A percentile compares a stretch with the other conserved stretches of the same genome.
phyloP scores from a whole-genome alignment of 495 filamentous ascomycete genomes.

The Choiromyces venosus region DNA sequence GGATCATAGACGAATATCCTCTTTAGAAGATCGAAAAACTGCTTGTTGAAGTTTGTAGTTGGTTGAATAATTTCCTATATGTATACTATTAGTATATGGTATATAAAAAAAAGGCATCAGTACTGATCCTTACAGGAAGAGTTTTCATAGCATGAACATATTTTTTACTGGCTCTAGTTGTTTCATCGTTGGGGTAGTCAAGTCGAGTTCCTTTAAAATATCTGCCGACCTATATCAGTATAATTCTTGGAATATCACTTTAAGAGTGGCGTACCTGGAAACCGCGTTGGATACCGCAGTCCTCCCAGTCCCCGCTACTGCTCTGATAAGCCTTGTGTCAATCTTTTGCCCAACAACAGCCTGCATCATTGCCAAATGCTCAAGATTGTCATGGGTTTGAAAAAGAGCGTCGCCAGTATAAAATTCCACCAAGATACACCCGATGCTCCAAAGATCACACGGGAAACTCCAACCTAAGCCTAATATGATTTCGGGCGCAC shows the following conservation, averaged over 20 bases:
- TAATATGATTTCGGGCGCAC: slow-evolving; percentile 94
- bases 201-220: slow-evolving; percentile 80
- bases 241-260: background rate
- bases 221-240: slow-evolving; percentile 45
- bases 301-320: slow-evolving; percentile 56
- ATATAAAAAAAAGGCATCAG: background rate
- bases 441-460: slow-evolving; percentile 98
- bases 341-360: slow-evolving; percentile 69
- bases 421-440: slow-evolving; percentile 98
- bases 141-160: slow-evolving; percentile 95
- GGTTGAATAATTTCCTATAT: slow-evolving; percentile 80
- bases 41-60: slow-evolving; percentile 67
- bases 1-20: slow-evolving; percentile 96
- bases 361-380: slow-evolving; percentile 99
- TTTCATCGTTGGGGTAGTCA: slow-evolving; percentile 83
- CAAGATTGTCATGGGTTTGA: slow-evolving; percentile 95
- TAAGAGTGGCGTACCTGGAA: slow-evolving; percentile 60
- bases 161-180: slow-evolving; percentile 78
- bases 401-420: slow-evolving; percentile 97
- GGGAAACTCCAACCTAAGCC: slow-evolving; percentile 96
- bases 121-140: slow-evolving; percentile 59
- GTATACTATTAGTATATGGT: slow-evolving; percentile 11
- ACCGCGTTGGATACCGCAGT: slow-evolving; percentile 56
- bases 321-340: slow-evolving; percentile 66
- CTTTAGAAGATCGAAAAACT: slow-evolving; percentile 80